Evolutionary conservation across 805 yeast genomes (phyloP), one percentile per base, ranked within the genome.

Genomic region (Grigorovia humatica): DNA sequence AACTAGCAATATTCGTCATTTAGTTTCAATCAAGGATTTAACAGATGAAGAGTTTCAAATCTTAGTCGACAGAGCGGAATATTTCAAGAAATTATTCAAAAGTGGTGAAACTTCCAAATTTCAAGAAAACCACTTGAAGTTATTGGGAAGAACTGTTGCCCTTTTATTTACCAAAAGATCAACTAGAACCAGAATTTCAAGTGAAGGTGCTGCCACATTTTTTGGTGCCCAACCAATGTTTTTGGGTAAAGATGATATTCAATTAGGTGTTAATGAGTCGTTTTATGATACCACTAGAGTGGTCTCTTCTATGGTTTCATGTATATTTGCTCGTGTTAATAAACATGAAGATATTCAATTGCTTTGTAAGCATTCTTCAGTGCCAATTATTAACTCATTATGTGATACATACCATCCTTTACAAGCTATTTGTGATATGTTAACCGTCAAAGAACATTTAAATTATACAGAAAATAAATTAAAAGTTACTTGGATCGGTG

Each of bases 191-290:
- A 81, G 99, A 69, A 80, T 93, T 42, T 88, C 96, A 23, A 77
- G 90, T 11, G 99, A 93, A 67, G 97, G 96, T 48, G 99, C 99
- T 15, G 86, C 90, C 12, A 77, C 86, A 2, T 89, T 85, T 65
- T 85, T 91, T 58, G 98, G 98, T 18, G 98, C 90, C 7, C 93
- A 84, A 60, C 96, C 99, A 12, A 85, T 93, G 93, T 93, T 93
- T 63, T 74, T 93, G 58, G 98, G 99, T 48, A 88, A 85, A 60
- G 96, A 90, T 59, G 99, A 93, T 61, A 93, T 93, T 65, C 99
- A 93, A 70, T 74, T 93, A 51, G 99, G 99, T 45, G 96, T 88
- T 45, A 93, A 93, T 65, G 99, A 93, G 73, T 78, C 93, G 0
- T 71, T 88, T 53, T 85, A 85, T 61, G 99, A 93, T 68, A 85